Evolutionary conservation across 176 grass and related monocot species (phyloP).

Genomic region (Secale cereale): DNA sequence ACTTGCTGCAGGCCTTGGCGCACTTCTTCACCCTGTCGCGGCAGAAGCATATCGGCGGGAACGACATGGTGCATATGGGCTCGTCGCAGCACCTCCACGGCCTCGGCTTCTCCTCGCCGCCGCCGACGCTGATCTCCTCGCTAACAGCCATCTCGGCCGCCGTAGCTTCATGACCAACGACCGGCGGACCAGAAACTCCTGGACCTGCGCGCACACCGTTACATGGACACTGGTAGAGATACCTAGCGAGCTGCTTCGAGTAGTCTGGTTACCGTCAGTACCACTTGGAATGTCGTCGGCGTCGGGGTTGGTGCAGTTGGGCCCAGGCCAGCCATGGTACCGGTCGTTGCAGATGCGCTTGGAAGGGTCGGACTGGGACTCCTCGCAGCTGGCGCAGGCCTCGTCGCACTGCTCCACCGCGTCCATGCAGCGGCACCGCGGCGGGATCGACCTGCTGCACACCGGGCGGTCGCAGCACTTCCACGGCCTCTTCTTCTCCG

Average conservation of each 20-base stretch:
- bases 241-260: too few relatives aligned
- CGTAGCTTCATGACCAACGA: too few relatives aligned
- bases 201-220: too few relatives aligned
- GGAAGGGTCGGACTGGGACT: neutral
- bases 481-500: neutral
- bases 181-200: too few relatives aligned
- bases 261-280: too few relatives aligned
- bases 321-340: neutral
- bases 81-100: neutral
- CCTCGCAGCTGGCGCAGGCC: neutral
- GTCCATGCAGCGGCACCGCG: neutral
- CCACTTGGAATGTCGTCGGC: too few relatives aligned
- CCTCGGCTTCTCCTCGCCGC: neutral
- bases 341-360: neutral
- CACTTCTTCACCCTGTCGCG: neutral
- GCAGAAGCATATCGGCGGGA: neutral
- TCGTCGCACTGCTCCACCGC: neutral
- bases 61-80: neutral
- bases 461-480: neutral
- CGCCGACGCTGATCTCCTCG: neutral
- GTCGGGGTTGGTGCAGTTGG: neutral
- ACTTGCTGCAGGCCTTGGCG: neutral
- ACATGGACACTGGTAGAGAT: too few relatives aligned
- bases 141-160: too few relatives aligned
- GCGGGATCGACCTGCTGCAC: neutral